These are phyloP conservation scores for Hericium rajendrae DNA, from an alignment of 768 basidiomycete species.

Conservation along the genomic window DNA sequence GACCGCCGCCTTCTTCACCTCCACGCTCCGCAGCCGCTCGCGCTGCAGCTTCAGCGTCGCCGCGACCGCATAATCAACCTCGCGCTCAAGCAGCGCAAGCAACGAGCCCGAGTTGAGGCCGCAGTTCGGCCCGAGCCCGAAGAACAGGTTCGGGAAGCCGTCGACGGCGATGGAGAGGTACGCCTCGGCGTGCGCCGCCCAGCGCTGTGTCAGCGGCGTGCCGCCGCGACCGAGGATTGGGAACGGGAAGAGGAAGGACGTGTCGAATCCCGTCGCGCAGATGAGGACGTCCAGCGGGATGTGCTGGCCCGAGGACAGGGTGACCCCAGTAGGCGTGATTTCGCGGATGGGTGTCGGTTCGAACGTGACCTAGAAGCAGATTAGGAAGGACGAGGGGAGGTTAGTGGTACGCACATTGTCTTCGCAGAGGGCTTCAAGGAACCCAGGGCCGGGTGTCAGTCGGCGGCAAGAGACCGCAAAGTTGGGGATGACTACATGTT, in stretches of 20 bases:
- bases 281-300: slow-evolving; percentile 23
- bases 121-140: slow-evolving; percentile 19
- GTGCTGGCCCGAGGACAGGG: slow-evolving; percentile 16
- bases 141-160: slow-evolving; percentile 22
- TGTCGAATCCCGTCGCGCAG: slow-evolving; percentile 22
- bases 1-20: slow-evolving; percentile 19
- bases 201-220: slow-evolving; percentile 20
- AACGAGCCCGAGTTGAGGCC: slow-evolving; percentile 18
- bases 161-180: slow-evolving; percentile 22
- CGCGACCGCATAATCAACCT: slow-evolving; percentile 18
- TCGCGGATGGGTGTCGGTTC: slow-evolving; percentile 16
- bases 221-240: slow-evolving; percentile 21
- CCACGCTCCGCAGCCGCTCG: slow-evolving; percentile 19
- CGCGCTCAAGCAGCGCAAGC: slow-evolving; percentile 17
- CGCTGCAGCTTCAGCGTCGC: slow-evolving; percentile 22
- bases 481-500: slow-evolving; percentile 14
- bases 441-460: slow-evolving; percentile 23
- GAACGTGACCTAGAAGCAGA: background rate
- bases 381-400: background rate
- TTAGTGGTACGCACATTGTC: slow-evolving; percentile 14
- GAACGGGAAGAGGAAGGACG: slow-evolving; percentile 11
- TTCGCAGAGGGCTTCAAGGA: slow-evolving; percentile 21
- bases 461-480: slow-evolving; percentile 23
- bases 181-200: slow-evolving; percentile 19
- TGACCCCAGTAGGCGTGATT: slow-evolving; percentile 21